A percentile compares a stretch with the other conserved stretches of the same genome.
phyloP scores from a whole-genome alignment of 129 eudicot species.

The Silybum marianum region DNA sequence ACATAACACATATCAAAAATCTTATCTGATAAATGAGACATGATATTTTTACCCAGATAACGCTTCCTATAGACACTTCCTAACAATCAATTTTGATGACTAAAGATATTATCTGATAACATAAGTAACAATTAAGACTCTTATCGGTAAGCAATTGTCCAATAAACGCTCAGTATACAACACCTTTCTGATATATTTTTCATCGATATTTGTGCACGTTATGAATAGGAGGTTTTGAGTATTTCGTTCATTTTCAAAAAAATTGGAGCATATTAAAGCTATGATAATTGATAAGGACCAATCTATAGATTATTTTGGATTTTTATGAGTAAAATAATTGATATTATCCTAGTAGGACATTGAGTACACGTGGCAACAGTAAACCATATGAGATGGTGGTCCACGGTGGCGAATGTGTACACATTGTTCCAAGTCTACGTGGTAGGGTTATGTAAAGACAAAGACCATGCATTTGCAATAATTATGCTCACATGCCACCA shows the following conservation, averaged over 20 bases:
- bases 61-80: background rate
- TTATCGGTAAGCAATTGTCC: background rate
- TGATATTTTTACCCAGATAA: background rate
- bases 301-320: background rate
- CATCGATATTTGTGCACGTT: background rate
- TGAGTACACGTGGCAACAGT: constrained; percentile 8
- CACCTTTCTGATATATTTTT: too few species aligned
- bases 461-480: constrained; percentile 33
- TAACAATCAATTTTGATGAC: background rate
- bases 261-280: background rate
- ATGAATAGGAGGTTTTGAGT: background rate
- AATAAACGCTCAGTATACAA: too few species aligned
- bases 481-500: constrained; percentile 38
- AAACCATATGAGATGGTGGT: constrained; percentile 30
- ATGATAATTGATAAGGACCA: too few species aligned
- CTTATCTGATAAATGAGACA: background rate
- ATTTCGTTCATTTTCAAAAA: background rate
- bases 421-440: constrained; percentile 24
- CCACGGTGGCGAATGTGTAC: constrained; percentile 30
- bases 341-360: background rate
- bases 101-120: background rate
- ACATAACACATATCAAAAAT: background rate
- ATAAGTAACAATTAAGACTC: background rate
- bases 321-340: background rate
- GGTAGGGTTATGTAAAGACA: constrained; percentile 38